Evolutionary conservation across 1,284 basidiomycete species (phyloP), one percentile per base, ranked within the genome.

Genomic region (Fomitopsis betulina): DNA sequence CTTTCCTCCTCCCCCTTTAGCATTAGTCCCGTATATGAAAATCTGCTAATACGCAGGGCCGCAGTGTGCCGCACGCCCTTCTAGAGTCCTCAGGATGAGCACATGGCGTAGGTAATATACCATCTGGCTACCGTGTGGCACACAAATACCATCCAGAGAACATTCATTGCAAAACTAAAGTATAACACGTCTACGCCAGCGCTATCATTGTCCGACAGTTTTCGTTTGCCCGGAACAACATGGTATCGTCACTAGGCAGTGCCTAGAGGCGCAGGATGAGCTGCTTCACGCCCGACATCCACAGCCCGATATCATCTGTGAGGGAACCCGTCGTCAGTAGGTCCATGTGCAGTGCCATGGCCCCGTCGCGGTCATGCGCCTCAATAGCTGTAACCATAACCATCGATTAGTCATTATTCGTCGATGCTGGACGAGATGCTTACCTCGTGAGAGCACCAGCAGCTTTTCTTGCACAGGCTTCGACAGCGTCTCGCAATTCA

Each of bases 401-500:
- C 27, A 13, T n/a, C n/a, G n/a, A n/a, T 43, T 13, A 50, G 23
- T 5, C 57, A 59, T 30, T 27, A 54, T 62, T 9, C 64, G 55
- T 43, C 42, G 39, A 35, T 30, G 23, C 61, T 39, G 35, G 61
- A 50, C 47, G 58, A 10, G n/a, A 8, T 49, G 69, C 80, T 47
- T 60, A 92, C 91, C 91, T 77, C 81, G 78, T 1, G 83, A 79
- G 42, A 94, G 79, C 47, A 84, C 80, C 21, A 83, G 64, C 49
- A 94, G 74, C 66, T 91, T 85, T 49, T 88, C 87, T 27, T 90
- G 79, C 30, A 91, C 85, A 25, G 80, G 73, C 60, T 79, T 76
- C n/a, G 91, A 88, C 21, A 98, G 72, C 7, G 91, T 90, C 65
- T 93, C 94, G 69, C 94, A 96, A 74, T 98, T 98, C 65, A 98